Percentiles rank a stretch among this genome's conserved stretches.
These are phyloP conservation scores for Yarrowia sp. DNA, from an alignment of 805 yeast genomes.

Conservation along the genomic window DNA sequence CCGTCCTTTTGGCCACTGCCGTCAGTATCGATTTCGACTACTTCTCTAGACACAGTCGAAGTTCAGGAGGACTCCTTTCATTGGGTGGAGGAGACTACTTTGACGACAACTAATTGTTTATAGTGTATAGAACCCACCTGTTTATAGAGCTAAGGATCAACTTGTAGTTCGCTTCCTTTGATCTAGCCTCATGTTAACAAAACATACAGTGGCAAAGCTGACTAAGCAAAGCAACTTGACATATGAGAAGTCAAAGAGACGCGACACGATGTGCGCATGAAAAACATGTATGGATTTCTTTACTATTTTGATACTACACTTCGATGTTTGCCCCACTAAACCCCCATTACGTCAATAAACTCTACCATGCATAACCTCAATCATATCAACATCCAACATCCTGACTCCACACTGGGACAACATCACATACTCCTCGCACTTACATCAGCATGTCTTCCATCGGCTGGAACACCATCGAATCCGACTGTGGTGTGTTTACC, in stretches of 20 bases:
- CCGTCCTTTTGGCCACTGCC: conserved; percentile 80
- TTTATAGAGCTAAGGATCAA: background rate
- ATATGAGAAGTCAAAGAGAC: background rate
- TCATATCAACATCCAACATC: background rate
- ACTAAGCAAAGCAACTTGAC: background rate
- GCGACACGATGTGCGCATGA: too few species aligned
- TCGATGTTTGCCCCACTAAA: background rate
- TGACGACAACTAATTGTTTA: background rate
- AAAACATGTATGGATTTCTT: too few species aligned
- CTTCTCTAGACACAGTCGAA: conserved; percentile 84
- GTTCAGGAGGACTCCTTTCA: conserved; percentile 37
- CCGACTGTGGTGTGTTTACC: conserved; percentile 65
- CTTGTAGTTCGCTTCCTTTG: too few species aligned
- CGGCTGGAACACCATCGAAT: conserved; percentile 63
- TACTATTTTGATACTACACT: too few species aligned
- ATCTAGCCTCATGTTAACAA: too few species aligned
- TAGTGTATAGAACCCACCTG: conserved; percentile 1
- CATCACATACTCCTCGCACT: background rate
- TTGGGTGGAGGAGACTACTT: conserved; percentile 40
- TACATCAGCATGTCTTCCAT: conserved; percentile 26
- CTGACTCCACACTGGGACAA: background rate
- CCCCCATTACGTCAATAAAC: background rate
- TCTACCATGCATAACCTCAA: conserved; percentile 17
- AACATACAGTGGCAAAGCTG: background rate
- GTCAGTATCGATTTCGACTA: conserved; percentile 93